Base-by-base conservation (phyloP, 2,329 filamentous ascomycete genomes). In the Fusarium albosuccineum region DNA sequence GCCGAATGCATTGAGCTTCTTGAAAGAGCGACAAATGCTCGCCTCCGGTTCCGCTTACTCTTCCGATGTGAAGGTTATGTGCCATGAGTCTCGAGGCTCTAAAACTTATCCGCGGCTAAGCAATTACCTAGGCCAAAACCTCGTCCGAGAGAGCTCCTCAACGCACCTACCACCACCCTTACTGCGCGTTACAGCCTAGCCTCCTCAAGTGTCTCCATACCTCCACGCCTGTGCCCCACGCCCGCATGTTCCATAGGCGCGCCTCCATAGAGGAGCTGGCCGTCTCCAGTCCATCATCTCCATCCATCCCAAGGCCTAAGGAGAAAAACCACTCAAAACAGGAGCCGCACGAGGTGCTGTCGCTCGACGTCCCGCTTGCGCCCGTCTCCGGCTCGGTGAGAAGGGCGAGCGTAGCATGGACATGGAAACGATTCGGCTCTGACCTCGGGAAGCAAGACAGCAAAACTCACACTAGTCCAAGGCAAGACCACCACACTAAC, bases 171-270 rank as follows among this genome's bases (percentile, higher is more conserved):
- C 55, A 55, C 48, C 30, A 36, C 45, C 57, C 48, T 60, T 46
- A 48, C 54, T 57, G 42, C 60, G 49, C 44, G 55, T 62, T 60
- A 44, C 29, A 49, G 61, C 61, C 62, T 62, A 49, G 40, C 46
- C 66, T 33, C 57, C 34, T 53, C 58, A 52, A 56, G 22, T 16
- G 45, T 60, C 48, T 49, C 37, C 61, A 51, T 68, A 33, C 39
- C 57, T 60, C 53, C 58, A 64, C 54, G 41, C 54, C 49, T 52
- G 37, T 60, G 56, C 40, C 59, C 48, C 60, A 49, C 53, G 44
- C 33, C 46, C 48, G 29, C 51, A 49, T 45, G 52, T 55, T 64
- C 62, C 58, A 72, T 69, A 72, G 70, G 68, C 61, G 67, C 70
- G 60, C 67, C 70, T 72, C 66, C 58, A 41, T 54, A 44, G 54